These are phyloP conservation scores for Serpula lacrymans DNA, from an alignment of 768 basidiomycete genomes.

Conservation along the genomic window DNA sequence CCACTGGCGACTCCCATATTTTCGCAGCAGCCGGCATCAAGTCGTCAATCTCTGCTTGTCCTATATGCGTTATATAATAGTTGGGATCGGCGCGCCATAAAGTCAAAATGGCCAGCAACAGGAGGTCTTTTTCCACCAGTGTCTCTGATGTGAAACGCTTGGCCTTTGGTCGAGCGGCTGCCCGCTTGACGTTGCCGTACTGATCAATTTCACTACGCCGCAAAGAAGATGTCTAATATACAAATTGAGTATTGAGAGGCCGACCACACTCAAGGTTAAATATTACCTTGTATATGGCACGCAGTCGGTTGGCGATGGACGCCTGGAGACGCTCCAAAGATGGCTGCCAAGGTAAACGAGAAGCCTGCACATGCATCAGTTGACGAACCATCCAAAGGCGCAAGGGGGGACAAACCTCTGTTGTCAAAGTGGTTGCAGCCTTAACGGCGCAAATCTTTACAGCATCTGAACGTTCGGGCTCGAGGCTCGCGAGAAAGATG, in stretches of 20 bases:
- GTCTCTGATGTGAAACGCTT: slow-evolving; percentile 56
- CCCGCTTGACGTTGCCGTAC: slow-evolving; percentile 50
- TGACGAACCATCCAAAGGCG: slow-evolving; percentile 7
- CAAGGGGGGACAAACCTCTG: slow-evolving; percentile 49
- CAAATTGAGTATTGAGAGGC: slow-evolving; percentile 9
- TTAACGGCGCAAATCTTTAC: slow-evolving; percentile 77
- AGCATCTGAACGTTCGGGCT: slow-evolving; percentile 76
- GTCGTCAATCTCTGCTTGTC: slow-evolving; percentile 35
- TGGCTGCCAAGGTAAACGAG: slow-evolving; percentile 54
- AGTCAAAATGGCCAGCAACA: slow-evolving; percentile 65
- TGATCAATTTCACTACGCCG: slow-evolving; percentile 62
- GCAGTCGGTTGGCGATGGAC: slow-evolving; percentile 45
- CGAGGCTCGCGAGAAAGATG: slow-evolving; percentile 62
- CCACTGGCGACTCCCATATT: slow-evolving; percentile 61
- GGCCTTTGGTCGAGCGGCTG: slow-evolving; percentile 56
- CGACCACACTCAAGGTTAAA: slow-evolving; percentile 3
- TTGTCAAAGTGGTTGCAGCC: slow-evolving; percentile 63
- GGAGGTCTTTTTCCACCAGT: slow-evolving; percentile 63
- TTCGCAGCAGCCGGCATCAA: slow-evolving; percentile 30
- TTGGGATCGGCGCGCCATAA: slow-evolving; percentile 58
- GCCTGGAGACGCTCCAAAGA: slow-evolving; percentile 46
- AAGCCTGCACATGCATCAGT: slow-evolving; percentile 35
- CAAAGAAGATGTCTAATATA: slow-evolving; percentile 42
- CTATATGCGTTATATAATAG: slow-evolving; percentile 51
- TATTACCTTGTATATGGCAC: slow-evolving; percentile 55